Evolutionary conservation across 2,329 filamentous ascomycete genomes (phyloP).

Genomic region (Clonostachys byssicola): DNA sequence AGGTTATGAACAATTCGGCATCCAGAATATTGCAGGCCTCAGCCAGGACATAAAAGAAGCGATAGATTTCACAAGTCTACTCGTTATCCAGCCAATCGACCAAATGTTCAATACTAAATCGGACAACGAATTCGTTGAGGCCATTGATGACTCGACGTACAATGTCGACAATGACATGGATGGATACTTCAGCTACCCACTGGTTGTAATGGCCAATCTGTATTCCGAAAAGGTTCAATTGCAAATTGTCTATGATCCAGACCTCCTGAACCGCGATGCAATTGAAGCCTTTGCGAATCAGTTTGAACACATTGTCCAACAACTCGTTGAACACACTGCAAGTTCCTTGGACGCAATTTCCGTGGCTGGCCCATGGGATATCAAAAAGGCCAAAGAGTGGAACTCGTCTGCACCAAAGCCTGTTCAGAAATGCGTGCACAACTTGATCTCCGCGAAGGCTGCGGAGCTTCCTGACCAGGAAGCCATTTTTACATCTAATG

Average conservation of each 20-base stretch:
- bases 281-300: neutral
- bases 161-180: neutral
- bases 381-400: neutral
- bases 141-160: neutral
- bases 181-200: neutral
- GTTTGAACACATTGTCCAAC: constrained; percentile 1
- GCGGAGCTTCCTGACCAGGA: constrained; percentile 2
- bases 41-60: constrained; percentile 4
- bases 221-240: neutral
- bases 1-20: constrained; percentile 9
- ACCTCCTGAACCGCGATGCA: neutral
- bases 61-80: constrained; percentile 8
- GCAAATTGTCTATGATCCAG: constrained; percentile 1
- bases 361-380: constrained; percentile 2
- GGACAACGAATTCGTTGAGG: neutral
- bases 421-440: constrained; percentile 1
- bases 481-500: constrained; percentile 4
- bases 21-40: constrained; percentile 9
- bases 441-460: constrained; percentile 4
- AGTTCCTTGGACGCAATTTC: neutral
- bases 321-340: neutral
- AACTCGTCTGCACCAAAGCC: neutral
- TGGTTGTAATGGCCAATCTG: neutral
- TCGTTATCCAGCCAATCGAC: constrained; percentile 5
- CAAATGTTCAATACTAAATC: neutral